phyloP scores from a whole-genome alignment of 495 filamentous ascomycete genomes.

The Oleoguttula mirabilis region DNA sequence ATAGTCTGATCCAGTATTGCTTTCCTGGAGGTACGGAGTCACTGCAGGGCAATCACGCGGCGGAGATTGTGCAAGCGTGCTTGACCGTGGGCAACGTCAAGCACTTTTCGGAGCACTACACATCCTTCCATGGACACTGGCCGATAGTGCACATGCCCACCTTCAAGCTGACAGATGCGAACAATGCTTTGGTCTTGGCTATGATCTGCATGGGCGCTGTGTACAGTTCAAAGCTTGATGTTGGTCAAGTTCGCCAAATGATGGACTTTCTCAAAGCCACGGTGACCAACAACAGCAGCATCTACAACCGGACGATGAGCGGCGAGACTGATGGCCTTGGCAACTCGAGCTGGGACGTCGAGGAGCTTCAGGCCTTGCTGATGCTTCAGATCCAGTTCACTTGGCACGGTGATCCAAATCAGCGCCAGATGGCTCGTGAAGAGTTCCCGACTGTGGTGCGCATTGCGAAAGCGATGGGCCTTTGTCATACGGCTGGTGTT shows the following conservation, averaged over 20 bases:
- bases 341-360: constrained; percentile 32
- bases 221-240: constrained; percentile 44
- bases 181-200: constrained; percentile 46
- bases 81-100: constrained; percentile 48
- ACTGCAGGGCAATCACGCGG: constrained; percentile 22
- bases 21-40: constrained; percentile 36
- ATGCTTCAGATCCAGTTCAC: constrained; percentile 44
- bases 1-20: constrained; percentile 35
- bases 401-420: constrained; percentile 50
- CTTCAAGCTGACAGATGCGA: constrained; percentile 47
- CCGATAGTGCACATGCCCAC: constrained; percentile 58
- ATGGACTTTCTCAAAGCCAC: constrained; percentile 43
- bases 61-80: constrained; percentile 36
- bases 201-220: constrained; percentile 58
- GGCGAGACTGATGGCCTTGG: constrained; percentile 24
- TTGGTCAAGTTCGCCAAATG: constrained; percentile 44
- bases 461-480: constrained; percentile 38
- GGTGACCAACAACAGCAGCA: constrained; percentile 21
- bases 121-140: constrained; percentile 54
- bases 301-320: constrained; percentile 32
- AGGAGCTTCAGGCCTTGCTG: constrained; percentile 49
- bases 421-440: constrained; percentile 43
- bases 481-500: constrained; percentile 34
- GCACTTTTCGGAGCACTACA: constrained; percentile 49
- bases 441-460: constrained; percentile 41